A percentile compares a stretch with the other conserved stretches of the same genome.
These are phyloP conservation scores for Colletotrichum camelliae DNA, from an alignment of 2,329 filamentous ascomycete genomes.

Conservation along the genomic window DNA sequence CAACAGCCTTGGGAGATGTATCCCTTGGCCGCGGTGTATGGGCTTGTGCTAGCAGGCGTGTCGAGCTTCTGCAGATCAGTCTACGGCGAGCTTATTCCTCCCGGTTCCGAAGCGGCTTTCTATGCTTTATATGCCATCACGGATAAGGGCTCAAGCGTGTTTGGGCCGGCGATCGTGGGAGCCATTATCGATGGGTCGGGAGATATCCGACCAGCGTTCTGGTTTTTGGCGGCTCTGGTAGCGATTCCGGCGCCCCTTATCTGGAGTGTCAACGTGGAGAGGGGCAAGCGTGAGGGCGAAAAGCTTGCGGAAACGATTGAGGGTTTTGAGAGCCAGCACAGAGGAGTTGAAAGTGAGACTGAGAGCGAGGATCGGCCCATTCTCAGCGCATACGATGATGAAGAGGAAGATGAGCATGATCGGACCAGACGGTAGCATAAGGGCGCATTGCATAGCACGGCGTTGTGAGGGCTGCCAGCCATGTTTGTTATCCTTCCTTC, in stretches of 20 bases:
- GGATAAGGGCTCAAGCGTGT: slow-evolving; percentile 93
- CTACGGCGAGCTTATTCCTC: slow-evolving; percentile 92
- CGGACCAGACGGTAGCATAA: neutral
- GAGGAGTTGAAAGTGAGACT: slow-evolving; percentile 23
- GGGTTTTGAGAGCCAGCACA: slow-evolving; percentile 41
- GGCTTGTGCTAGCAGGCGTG: slow-evolving; percentile 91
- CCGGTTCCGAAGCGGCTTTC: slow-evolving; percentile 93
- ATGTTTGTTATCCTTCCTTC: neutral
- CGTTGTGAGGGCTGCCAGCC: slow-evolving; percentile 22
- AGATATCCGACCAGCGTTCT: slow-evolving; percentile 86
- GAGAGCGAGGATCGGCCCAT: slow-evolving; percentile 39
- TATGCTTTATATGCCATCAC: slow-evolving; percentile 97
- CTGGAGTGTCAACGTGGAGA: slow-evolving; percentile 82
- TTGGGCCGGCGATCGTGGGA: slow-evolving; percentile 93
- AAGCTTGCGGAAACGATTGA: slow-evolving; percentile 67
- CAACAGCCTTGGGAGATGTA: slow-evolving; percentile 98
- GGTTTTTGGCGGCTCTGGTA: slow-evolving; percentile 87
- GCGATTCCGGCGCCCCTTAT: slow-evolving; percentile 85
- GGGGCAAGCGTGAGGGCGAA: slow-evolving; percentile 73
- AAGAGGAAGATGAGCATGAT: slow-evolving; percentile 27
- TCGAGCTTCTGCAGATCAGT: slow-evolving; percentile 91
- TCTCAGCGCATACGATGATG: slow-evolving; percentile 37
- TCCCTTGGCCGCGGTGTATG: slow-evolving; percentile 86
- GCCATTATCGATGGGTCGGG: slow-evolving; percentile 86
- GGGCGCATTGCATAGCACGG: slow-evolving; percentile 27